Conservation (phyloP, 2,329 filamentous ascomycete species). For the Trichoderma breve region DNA sequence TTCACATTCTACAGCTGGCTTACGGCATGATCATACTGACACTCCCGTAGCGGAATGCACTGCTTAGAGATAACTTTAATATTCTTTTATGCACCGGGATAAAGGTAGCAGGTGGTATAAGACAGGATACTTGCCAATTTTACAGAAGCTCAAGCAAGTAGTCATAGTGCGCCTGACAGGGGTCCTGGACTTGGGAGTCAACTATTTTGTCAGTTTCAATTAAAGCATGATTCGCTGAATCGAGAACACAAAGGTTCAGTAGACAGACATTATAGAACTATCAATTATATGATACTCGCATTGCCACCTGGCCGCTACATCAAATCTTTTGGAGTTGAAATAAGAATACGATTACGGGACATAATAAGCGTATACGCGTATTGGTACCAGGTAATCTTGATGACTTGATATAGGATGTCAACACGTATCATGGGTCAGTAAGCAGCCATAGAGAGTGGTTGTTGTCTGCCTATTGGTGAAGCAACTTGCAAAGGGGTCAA, state of each 20-base stretch:
- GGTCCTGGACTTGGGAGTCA: not conserved
- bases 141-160: not conserved
- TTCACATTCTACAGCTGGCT: not conserved
- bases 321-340: not conserved
- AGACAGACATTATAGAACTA: not conserved
- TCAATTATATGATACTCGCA: not conserved
- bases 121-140: not conserved
- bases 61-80: not conserved
- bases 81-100: not conserved
- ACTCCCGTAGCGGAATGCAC: too few species aligned
- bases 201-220: not conserved
- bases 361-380: not conserved
- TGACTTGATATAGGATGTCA: not conserved
- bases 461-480: not conserved
- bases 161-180: not conserved
- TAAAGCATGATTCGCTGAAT: not conserved
- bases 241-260: not conserved
- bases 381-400: not conserved
- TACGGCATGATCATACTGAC: not conserved
- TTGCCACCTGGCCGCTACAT: not conserved
- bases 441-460: not conserved
- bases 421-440: not conserved
- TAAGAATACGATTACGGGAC: not conserved
- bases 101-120: not conserved
- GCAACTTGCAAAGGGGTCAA: not conserved